phyloP scores from a whole-genome alignment of 371 early-diverging fungal genomes.

The Rhizopus arrhizus region DNA sequence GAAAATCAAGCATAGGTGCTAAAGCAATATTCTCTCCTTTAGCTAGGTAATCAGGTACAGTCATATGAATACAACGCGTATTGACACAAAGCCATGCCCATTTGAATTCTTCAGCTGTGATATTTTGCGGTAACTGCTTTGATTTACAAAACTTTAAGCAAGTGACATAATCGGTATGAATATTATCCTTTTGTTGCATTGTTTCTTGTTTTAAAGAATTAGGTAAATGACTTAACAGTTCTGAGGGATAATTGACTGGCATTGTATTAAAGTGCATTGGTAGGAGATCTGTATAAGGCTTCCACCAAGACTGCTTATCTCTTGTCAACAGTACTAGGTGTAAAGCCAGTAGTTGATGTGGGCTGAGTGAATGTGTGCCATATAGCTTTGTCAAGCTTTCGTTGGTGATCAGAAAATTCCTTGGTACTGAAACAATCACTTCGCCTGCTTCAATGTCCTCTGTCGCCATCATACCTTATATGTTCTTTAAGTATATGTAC shows the following conservation, averaged over 20 bases:
- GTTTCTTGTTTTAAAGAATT: slow-evolving; percentile 47
- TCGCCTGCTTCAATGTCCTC: slow-evolving; percentile 62
- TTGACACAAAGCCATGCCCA: slow-evolving; percentile 71
- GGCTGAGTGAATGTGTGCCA: slow-evolving; percentile 42
- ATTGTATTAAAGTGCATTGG: slow-evolving; percentile 64
- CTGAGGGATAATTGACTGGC: slow-evolving; percentile 57
- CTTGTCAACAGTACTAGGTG: slow-evolving; percentile 46
- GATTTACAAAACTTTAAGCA: slow-evolving; percentile 47
- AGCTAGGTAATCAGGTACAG: slow-evolving; percentile 41
- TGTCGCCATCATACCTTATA: slow-evolving; percentile 62
- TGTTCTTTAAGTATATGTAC: neutral
- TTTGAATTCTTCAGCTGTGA: slow-evolving; percentile 53
- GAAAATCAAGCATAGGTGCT: slow-evolving; percentile 65
- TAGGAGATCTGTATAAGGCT: slow-evolving; percentile 53
- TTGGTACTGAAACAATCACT: slow-evolving; percentile 61
- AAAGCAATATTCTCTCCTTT: slow-evolving; percentile 58
- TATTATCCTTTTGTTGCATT: slow-evolving; percentile 49
- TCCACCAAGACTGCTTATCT: slow-evolving; percentile 57
- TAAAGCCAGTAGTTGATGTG: slow-evolving; percentile 57
- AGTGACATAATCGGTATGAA: slow-evolving; percentile 45
- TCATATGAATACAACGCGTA: slow-evolving; percentile 65
- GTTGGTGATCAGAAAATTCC: slow-evolving; percentile 52
- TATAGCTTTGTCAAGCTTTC: slow-evolving; percentile 37
- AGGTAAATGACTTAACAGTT: slow-evolving; percentile 45
- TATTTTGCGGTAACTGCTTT: slow-evolving; percentile 11